phyloP scores from a whole-genome alignment of 352 stramenopile species.

The Pythium biforme region DNA sequence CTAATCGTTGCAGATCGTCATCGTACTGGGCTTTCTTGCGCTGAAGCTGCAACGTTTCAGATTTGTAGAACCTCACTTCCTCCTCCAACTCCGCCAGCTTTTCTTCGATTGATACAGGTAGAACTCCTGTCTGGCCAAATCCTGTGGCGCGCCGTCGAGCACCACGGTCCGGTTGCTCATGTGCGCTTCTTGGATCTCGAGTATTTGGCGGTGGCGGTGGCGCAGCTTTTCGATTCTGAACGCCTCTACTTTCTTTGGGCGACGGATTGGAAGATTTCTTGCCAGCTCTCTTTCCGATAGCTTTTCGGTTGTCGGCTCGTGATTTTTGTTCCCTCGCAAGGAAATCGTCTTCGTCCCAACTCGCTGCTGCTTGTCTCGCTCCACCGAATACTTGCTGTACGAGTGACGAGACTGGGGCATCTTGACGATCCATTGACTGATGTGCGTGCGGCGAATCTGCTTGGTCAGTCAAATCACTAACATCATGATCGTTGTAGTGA shows the following conservation, averaged over 20 bases:
- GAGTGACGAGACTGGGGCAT: slow-evolving; percentile 46
- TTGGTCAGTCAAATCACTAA: background rate
- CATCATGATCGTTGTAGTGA: slow-evolving; percentile 4
- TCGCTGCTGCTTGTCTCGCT: background rate
- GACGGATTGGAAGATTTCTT: background rate
- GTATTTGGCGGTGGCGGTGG: background rate
- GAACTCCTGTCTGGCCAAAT: background rate
- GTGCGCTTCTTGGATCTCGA: background rate
- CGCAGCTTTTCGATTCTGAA: background rate
- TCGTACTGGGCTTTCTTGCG: slow-evolving; percentile 69
- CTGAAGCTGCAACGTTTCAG: slow-evolving; percentile 75
- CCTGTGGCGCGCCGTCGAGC: slow-evolving; percentile 2
- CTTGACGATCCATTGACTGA: background rate
- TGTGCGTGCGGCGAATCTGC: background rate
- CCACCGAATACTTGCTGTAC: slow-evolving; percentile 61
- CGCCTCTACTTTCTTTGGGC: background rate
- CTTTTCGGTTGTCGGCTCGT: background rate
- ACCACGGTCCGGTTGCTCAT: background rate
- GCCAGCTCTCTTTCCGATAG: background rate
- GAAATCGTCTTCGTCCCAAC: background rate
- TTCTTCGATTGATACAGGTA: slow-evolving; percentile 78
- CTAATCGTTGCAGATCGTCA: slow-evolving; percentile 58
- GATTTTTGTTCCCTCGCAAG: background rate
- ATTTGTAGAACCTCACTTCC: slow-evolving; percentile 86
- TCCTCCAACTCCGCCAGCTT: slow-evolving; percentile 78